A percentile compares a stretch with the other conserved stretches of the same genome.
These are phyloP conservation scores for Cyclostephanos tholiformis DNA, from an alignment of 108 stramenopile genomes.

Conservation along the genomic window DNA sequence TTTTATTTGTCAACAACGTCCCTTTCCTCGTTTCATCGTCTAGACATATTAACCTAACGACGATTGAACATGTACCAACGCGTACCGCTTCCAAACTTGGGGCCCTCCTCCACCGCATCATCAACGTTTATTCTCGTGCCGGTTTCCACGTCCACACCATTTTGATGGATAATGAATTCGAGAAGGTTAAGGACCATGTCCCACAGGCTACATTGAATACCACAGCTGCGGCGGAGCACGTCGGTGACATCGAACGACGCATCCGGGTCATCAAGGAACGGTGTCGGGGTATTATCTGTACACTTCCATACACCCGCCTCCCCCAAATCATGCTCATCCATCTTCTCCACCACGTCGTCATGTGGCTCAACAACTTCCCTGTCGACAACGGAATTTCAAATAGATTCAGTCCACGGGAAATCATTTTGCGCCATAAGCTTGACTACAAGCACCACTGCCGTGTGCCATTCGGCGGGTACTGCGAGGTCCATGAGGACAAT, in stretches of 20 bases:
- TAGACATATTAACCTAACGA: not conserved
- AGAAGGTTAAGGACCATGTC: conserved; percentile 7
- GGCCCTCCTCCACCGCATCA: not conserved
- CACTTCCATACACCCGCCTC: conserved; percentile 39
- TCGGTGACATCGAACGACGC: conserved; percentile 50
- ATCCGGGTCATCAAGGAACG: conserved; percentile 50
- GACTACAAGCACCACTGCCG: too few relatives aligned
- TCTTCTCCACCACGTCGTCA: too few relatives aligned
- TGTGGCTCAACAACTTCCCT: too few relatives aligned
- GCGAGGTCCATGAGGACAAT: too few relatives aligned
- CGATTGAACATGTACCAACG: not conserved
- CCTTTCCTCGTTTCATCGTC: too few relatives aligned
- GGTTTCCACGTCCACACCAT: not conserved
- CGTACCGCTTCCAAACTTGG: not conserved
- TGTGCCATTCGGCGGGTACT: too few relatives aligned
- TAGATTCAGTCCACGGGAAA: too few relatives aligned
- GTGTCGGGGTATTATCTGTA: conserved; percentile 12
- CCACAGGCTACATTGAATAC: not conserved
- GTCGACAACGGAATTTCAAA: too few relatives aligned
- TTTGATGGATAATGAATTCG: conserved; percentile 17
- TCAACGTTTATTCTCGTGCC: not conserved
- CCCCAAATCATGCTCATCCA: conserved; percentile 14
- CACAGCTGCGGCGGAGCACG: conserved; percentile 37
- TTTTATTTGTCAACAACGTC: too few relatives aligned
- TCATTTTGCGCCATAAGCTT: too few relatives aligned